phyloP scores from a whole-genome alignment of 2,329 filamentous ascomycete species.

The Metarhizium rileyi region DNA sequence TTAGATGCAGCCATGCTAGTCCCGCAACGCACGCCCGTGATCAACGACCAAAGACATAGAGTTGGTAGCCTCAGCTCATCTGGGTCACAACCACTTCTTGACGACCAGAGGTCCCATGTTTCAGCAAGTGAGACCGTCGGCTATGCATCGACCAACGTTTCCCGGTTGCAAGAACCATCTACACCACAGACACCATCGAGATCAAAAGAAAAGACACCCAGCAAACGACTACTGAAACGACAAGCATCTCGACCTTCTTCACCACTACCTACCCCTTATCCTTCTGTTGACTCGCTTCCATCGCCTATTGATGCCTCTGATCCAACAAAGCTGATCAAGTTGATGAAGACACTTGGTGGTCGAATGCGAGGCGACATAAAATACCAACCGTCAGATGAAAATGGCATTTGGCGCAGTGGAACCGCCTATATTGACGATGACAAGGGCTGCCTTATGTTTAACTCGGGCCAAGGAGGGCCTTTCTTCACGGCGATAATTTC shows the following conservation, averaged over 20 bases:
- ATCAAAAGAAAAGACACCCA: conserved; percentile 33
- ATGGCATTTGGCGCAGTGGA: conserved; percentile 58
- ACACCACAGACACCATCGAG: conserved; percentile 11
- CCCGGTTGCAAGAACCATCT: conserved; percentile 25
- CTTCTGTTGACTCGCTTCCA: conserved; percentile 50
- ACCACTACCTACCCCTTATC: conserved; percentile 42
- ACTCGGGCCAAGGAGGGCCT: conserved; percentile 55
- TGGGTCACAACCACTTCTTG: conserved; percentile 40
- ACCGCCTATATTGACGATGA: conserved; percentile 72
- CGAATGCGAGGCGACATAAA: conserved; percentile 72
- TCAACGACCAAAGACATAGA: conserved; percentile 46
- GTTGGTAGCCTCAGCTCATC: conserved; percentile 63
- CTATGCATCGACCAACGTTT: conserved; percentile 29
- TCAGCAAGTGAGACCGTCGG: conserved; percentile 32
- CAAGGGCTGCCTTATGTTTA: conserved; percentile 63
- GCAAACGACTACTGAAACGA: conserved; percentile 45
- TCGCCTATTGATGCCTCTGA: conserved; percentile 54
- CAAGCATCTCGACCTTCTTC: conserved; percentile 48
- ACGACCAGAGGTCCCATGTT: conserved; percentile 34
- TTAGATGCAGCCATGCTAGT: conserved; percentile 46
- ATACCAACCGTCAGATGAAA: conserved; percentile 50
- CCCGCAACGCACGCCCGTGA: conserved; percentile 28
- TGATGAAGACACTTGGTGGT: conserved; percentile 71
- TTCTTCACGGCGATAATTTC: conserved; percentile 59
- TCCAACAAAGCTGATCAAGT: conserved; percentile 58